phyloP scores from a whole-genome alignment of 2,329 filamentous ascomycete species.

The Harringtonia lauricola region DNA sequence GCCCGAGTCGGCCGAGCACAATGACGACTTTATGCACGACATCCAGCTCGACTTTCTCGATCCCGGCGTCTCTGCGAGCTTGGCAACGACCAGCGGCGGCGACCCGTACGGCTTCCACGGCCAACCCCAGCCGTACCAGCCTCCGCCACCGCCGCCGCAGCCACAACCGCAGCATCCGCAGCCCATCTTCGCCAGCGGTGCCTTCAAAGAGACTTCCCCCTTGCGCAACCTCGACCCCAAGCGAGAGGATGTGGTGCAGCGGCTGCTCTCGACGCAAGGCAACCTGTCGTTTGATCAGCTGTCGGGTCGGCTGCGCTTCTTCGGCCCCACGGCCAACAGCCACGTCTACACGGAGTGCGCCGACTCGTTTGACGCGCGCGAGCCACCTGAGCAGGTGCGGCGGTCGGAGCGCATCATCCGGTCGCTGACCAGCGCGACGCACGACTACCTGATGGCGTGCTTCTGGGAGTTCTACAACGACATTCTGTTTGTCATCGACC shows the following conservation, averaged over 20 bases:
- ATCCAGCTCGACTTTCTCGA: neutral
- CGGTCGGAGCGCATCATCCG: conserved; percentile 36
- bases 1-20: conserved; percentile 1
- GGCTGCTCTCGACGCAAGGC: conserved; percentile 35
- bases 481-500: conserved; percentile 36
- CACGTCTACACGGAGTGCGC: conserved; percentile 34
- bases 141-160: no score
- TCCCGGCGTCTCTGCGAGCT: neutral
- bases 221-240: conserved; percentile 27
- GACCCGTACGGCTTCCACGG: no score
- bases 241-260: conserved; percentile 35
- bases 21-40: conserved; percentile 5
- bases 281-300: conserved; percentile 40
- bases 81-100: neutral
- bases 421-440: conserved; percentile 31
- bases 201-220: conserved; percentile 19
- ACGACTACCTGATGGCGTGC: conserved; percentile 39
- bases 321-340: conserved; percentile 41
- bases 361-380: conserved; percentile 22
- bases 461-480: conserved; percentile 43
- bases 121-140: no score
- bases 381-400: conserved; percentile 32
- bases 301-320: conserved; percentile 38
- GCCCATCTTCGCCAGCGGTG: neutral
- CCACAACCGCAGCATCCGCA: neutral